Evolutionary conservation across 805 yeast genomes (phyloP), one percentile per base, ranked within the genome.

Genomic region (Phaffomyces thermotolerans): DNA sequence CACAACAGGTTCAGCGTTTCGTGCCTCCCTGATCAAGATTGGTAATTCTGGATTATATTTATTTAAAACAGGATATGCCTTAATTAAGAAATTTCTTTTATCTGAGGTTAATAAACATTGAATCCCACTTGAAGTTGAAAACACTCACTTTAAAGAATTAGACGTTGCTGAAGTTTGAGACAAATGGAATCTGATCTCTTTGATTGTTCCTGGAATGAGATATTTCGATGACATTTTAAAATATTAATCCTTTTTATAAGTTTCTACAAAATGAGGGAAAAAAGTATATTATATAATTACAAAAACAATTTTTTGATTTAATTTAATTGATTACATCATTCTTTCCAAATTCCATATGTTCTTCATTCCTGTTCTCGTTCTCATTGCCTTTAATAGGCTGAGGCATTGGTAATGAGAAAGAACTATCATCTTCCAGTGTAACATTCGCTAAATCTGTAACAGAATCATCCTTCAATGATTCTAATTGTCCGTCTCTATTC

Each of bases 131-230:
- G n/a, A n/a, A n/a, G n/a, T n/a, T n/a, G n/a, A n/a, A n/a, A n/a
- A n/a, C 8, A 63, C 74, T 43, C 49, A 66, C 78, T 73, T 78
- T 54, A 85, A 68, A 8, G 84, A 78, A 9, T 68, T 71, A 13
- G 90, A 77, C 6, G 86, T 77, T 49, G 78, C 77, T n/a, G 84
- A 84, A n/a, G 81, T 73, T 64, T 84, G 93, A 29, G 88, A 81
- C 51, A 86, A 71, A 58, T 86, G 88, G 66, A 85, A 83, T 64
- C 95, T 76, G 58, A 87, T 71, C 69, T 87, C 95, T 60, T 73
- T 84, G 51, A 86, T 73, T 10, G 84, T 75, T 44, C 53, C 58
- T 3, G 76, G 69, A 32, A 73, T 59, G 22, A 57, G 58, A 58
- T 58, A 64, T 47, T 62, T 66, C 13, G 54, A 49, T 27, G 29